Conservation (phyloP, 345 rosid species). For the Salix exigua region DNA sequence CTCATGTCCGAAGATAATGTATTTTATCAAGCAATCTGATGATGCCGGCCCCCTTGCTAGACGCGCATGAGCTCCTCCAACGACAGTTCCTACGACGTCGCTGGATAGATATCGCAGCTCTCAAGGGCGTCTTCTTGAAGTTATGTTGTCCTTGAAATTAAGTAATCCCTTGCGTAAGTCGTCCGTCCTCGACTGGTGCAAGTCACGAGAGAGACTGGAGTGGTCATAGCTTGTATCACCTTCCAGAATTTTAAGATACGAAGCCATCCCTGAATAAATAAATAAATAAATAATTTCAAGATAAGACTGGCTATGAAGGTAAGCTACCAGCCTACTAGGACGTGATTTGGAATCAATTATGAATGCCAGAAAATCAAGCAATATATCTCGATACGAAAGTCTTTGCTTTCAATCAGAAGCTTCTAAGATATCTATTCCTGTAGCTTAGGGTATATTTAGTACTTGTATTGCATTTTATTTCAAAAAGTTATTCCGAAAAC, state of each 20-base stretch:
- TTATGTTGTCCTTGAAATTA: not conserved
- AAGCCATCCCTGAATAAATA: not conserved
- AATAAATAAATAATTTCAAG: not conserved
- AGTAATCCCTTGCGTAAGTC: not conserved
- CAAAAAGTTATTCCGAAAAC: no score
- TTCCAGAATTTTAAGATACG: not conserved
- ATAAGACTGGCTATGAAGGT: not conserved
- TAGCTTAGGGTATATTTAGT: no score
- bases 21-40: not conserved
- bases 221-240: not conserved
- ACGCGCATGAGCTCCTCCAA: not conserved
- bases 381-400: not conserved
- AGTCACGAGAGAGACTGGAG: not conserved
- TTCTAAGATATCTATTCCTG: not conserved
- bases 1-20: not conserved
- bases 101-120: not conserved
- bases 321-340: not conserved
- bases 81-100: no score
- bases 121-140: not conserved
- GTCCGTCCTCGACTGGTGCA: not conserved
- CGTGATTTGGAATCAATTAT: not conserved
- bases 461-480: no score
- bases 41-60: not conserved
- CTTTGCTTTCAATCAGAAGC: not conserved
- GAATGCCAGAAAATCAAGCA: not conserved